A percentile compares a stretch with the other conserved stretches of the same genome.
Conservation (phyloP, 192 early-diverging fungal genomes). For the Lunasporangiospora selenospora region DNA sequence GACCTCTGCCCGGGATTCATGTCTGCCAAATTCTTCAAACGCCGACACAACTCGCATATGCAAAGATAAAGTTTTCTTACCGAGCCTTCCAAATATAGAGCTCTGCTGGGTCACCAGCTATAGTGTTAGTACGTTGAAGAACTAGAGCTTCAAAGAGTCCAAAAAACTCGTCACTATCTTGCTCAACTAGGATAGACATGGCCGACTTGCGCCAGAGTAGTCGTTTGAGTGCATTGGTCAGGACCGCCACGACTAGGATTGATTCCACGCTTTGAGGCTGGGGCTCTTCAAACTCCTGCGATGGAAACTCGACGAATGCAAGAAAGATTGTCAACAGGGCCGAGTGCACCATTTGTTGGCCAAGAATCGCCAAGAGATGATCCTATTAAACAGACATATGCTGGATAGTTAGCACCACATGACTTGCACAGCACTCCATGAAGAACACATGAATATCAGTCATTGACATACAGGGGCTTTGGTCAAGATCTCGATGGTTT, state of each 20-base stretch:
- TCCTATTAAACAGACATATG: conserved; percentile 11
- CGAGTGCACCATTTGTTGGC: conserved; percentile 22
- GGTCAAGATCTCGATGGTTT: conserved; percentile 52
- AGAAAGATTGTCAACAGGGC: conserved; percentile 15
- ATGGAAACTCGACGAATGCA: conserved; percentile 25
- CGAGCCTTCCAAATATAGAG: conserved; percentile 47
- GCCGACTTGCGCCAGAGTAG: conserved; percentile 41
- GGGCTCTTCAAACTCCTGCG: conserved; percentile 41
- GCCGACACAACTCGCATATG: no score
- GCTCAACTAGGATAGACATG: conserved; percentile 29
- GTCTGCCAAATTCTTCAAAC: no score
- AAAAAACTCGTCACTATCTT: conserved; percentile 31
- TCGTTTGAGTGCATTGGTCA: conserved; percentile 40
- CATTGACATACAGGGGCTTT: conserved; percentile 58
- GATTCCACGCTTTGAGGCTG: conserved; percentile 39
- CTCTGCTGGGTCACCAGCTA: conserved; percentile 38
- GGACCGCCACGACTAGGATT: conserved; percentile 33
- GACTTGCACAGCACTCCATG: background rate
- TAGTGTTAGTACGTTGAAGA: conserved; percentile 14
- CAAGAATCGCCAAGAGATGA: conserved; percentile 41
- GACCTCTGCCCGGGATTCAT: no score
- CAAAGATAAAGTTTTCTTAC: background rate
- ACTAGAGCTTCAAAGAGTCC: conserved; percentile 34
- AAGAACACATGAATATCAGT: background rate
- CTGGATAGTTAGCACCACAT: background rate